Base-by-base conservation (phyloP, 306 rosid genomes). In the Trifolium repens region DNA sequence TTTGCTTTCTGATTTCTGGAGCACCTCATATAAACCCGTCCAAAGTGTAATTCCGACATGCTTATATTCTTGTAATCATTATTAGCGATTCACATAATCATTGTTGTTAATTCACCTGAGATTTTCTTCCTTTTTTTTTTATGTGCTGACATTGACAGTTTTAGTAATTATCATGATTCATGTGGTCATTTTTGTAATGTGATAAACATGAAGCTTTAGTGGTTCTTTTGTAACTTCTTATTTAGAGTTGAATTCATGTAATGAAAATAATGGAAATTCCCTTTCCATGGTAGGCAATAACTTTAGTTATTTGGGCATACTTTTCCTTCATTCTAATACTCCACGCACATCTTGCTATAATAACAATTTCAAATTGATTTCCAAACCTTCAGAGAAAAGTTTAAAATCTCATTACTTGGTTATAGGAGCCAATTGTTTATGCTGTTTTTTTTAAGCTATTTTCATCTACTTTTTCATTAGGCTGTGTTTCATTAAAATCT, bases 331-430 rank as follows among this genome's bases (percentile, higher is more conserved):
- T 60, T 66, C 37, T 40, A 60, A 27, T 58, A 60, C 35, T 52
- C 34, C 46, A 35, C 17, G 49, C 15, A 22, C 57, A 27, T 65
- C 43, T 72, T n/a, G 9, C 37, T 66, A 65, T 16, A 47, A 55
- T 64, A 71, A 44, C 52, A 63, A 71, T 5, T n/a, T 76, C 78
- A 72, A 55, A 54, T 42, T 68, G 72, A 74, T 52, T 71, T 65
- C n/a, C 37, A 52, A 81, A 58, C 63, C 9, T 3, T 24, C 12
- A 58, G 15, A 24, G 63, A 58, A 5, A 58, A 26, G 35, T 58
- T 58, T 11, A 58, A 26, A 58, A 10, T 32, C 12, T 32, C 24
- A 43, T 61, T 60, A 60, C 66, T 27, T 32, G 43, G 43, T 32
- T 61, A 15, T 15, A 61, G 67, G 43, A 61, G n/a, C 24, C 67